Conservation (phyloP, 1,284 basidiomycete genomes). For the Sparassis latifolia region DNA sequence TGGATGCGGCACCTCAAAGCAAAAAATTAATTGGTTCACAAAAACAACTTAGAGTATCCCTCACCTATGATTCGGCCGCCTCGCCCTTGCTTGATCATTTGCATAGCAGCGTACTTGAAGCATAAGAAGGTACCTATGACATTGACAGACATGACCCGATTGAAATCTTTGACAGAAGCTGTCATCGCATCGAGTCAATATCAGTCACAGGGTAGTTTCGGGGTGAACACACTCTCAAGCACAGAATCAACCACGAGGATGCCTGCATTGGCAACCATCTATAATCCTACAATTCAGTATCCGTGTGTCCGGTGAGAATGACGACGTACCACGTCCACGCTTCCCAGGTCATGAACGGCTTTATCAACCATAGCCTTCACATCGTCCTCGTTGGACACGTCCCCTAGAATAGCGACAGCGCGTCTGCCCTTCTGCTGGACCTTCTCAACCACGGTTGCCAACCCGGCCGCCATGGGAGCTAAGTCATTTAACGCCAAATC, state of each 20-base stretch:
- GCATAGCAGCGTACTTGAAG: conserved; percentile 29
- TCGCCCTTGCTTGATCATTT: conserved; percentile 28
- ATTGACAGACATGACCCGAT: conserved; percentile 25
- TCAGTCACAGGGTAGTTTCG: background rate
- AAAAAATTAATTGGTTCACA: background rate
- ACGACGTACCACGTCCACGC: conserved; percentile 7
- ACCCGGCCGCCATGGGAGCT: conserved; percentile 13
- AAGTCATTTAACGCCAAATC: conserved; percentile 33
- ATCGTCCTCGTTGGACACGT: conserved; percentile 30
- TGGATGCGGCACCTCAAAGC: conserved; percentile 15
- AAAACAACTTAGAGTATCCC: background rate
- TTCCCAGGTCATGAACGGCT: conserved; percentile 9
- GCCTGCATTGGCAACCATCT: conserved; percentile 30
- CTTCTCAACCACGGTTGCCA: conserved; percentile 23
- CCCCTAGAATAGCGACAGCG: conserved; percentile 20
- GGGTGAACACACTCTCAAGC: conserved; percentile 15
- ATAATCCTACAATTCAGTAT: background rate
- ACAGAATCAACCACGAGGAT: conserved; percentile 18
- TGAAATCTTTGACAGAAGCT: conserved; percentile 20
- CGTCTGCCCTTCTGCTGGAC: conserved; percentile 23
- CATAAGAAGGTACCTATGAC: conserved; percentile 27
- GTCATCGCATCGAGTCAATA: background rate
- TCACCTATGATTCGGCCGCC: conserved; percentile 30
- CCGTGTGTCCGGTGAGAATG: background rate
- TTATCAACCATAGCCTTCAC: conserved; percentile 28